These are phyloP conservation scores for Stephania cephalantha DNA, from an alignment of 164 flowering plant genomes.

Conservation along the genomic window DNA sequence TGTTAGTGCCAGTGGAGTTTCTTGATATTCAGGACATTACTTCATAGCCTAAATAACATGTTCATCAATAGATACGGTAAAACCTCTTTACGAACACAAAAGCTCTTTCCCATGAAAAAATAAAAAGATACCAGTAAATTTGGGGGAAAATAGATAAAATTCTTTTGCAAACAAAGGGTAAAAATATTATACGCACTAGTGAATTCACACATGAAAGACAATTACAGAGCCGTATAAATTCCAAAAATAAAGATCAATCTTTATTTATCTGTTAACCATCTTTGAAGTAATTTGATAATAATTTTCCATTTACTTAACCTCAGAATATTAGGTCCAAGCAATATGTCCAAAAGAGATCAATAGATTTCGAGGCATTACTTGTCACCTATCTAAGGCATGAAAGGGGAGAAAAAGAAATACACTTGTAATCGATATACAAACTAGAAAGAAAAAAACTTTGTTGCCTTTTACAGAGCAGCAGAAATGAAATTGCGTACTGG, in stretches of 20 bases:
- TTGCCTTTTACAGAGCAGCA: no score
- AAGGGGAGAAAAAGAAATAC: background rate
- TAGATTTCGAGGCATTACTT: no score
- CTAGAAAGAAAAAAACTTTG: no score
- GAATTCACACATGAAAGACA: no score
- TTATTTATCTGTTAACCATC: background rate
- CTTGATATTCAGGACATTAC: background rate
- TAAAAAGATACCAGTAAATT: no score
- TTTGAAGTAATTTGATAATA: background rate
- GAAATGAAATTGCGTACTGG: no score
- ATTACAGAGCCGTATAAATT: background rate
- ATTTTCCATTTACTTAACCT: background rate
- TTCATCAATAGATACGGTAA: no score
- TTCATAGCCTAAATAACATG: background rate
- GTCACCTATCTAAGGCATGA: background rate
- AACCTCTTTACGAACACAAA: background rate
- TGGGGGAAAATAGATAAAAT: no score
- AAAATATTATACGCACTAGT: no score
- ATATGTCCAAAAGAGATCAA: no score
- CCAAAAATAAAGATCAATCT: background rate
- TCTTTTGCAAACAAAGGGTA: no score
- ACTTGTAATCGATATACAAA: no score
- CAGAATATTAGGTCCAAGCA: background rate
- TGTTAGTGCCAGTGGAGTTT: constrained; percentile 10
- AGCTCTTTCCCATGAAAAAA: background rate